These are phyloP conservation scores for Karstenula rhodostoma DNA, from an alignment of 2,329 filamentous ascomycete genomes.

Conservation along the genomic window DNA sequence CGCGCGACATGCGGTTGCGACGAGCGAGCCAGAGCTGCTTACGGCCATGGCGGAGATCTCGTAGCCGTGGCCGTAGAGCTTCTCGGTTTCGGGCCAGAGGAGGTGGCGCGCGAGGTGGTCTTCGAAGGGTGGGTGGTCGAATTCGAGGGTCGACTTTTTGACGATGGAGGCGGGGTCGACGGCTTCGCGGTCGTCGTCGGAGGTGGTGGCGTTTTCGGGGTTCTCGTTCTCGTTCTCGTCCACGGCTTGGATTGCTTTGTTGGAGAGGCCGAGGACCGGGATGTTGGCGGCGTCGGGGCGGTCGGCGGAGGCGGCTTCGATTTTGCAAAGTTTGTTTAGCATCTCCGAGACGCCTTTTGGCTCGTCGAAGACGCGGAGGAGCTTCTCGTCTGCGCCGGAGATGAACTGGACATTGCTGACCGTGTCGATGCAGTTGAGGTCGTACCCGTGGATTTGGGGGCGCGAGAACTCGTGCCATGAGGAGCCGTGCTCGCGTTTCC, in stretches of 20 bases:
- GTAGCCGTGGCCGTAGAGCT: slow-evolving; percentile 97
- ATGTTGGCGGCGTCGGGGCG: slow-evolving; percentile 92
- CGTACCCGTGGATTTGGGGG: slow-evolving; percentile 97
- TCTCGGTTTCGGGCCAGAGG: slow-evolving; percentile 94
- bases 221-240: slow-evolving; percentile 46
- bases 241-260: slow-evolving; percentile 79
- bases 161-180: slow-evolving; percentile 64
- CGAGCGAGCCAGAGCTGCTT: slow-evolving; percentile 74
- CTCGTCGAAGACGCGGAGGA: slow-evolving; percentile 94
- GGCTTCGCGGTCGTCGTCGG: slow-evolving; percentile 62
- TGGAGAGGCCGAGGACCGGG: slow-evolving; percentile 92
- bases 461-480: slow-evolving; percentile 97
- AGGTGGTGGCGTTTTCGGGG: slow-evolving; percentile 47
- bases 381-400: slow-evolving; percentile 95
- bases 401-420: slow-evolving; percentile 80
- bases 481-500: slow-evolving; percentile 62
- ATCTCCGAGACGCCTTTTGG: slow-evolving; percentile 83
- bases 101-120: slow-evolving; percentile 89
- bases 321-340: slow-evolving; percentile 72
- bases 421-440: slow-evolving; percentile 90
- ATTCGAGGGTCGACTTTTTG: slow-evolving; percentile 68
- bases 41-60: slow-evolving; percentile 89
- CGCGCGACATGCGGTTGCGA: slow-evolving; percentile 93
- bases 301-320: slow-evolving; percentile 46
- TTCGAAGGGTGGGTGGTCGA: slow-evolving; percentile 81